Evolutionary conservation across 345 rosid genomes (phyloP).

Genomic region (Cardamine occulta): DNA sequence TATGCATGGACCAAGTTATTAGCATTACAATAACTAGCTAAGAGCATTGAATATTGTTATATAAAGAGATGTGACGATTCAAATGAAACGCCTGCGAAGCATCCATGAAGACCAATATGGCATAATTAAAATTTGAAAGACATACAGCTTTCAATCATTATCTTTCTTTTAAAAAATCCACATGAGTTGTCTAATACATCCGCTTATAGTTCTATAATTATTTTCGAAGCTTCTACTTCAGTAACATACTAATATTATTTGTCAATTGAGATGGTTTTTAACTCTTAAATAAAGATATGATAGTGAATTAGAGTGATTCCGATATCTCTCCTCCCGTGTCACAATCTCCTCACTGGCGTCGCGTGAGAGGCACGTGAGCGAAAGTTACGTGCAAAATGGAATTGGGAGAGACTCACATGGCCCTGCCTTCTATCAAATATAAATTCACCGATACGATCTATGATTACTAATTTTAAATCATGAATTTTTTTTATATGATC

Average conservation of each 20-base stretch:
- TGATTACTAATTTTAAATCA: constrained; percentile 8
- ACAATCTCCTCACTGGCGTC: constrained; percentile 41
- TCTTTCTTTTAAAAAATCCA: constrained; percentile 20
- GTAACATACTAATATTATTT: not conserved
- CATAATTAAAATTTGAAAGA: constrained; percentile 14
- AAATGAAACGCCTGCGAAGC: constrained; percentile 27
- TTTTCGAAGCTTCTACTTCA: constrained; percentile 38
- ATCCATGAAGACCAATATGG: constrained; percentile 20
- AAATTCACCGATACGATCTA: constrained; percentile 28
- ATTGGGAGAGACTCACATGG: constrained; percentile 39
- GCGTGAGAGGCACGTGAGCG: constrained; percentile 45
- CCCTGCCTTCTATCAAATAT: constrained; percentile 15
- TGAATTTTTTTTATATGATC: not conserved
- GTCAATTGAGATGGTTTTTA: not conserved
- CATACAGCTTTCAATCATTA: constrained; percentile 38
- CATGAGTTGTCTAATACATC: constrained; percentile 34
- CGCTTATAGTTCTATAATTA: constrained; percentile 2
- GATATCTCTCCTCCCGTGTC: constrained; percentile 42
- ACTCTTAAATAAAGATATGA: constrained; percentile 8
- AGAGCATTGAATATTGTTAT: not conserved
- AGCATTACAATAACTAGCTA: constrained; percentile 3
- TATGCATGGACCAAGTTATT: not conserved
- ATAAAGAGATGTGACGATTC: not conserved
- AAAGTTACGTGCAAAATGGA: constrained; percentile 40
- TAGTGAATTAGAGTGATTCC: constrained; percentile 8